These are phyloP conservation scores for Postia placenta DNA, from an alignment of 768 basidiomycete species.

Conservation along the genomic window DNA sequence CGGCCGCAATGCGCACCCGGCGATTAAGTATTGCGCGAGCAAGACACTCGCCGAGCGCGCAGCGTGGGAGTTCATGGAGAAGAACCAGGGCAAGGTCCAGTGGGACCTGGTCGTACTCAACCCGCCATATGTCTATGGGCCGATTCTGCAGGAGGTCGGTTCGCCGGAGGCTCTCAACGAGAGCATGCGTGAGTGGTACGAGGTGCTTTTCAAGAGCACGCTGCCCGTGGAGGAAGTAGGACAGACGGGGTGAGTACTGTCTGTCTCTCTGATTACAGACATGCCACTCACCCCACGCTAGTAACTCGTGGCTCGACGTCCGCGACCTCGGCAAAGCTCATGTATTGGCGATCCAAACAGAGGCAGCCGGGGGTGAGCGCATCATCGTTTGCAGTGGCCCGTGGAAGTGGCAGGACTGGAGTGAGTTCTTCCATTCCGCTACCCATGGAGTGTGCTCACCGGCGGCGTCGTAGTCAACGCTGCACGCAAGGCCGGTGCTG, in stretches of 20 bases:
- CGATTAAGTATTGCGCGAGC: conserved; percentile 45
- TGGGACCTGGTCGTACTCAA: conserved; percentile 52
- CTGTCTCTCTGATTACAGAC: too few relatives aligned
- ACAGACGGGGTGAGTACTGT: too few relatives aligned
- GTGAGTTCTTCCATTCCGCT: too few relatives aligned
- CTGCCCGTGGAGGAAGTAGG: too few relatives aligned
- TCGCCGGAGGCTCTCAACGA: conserved; percentile 31
- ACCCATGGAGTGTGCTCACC: too few relatives aligned
- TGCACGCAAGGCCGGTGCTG: too few relatives aligned
- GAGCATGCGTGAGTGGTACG: conserved; percentile 17
- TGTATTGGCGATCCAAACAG: conserved; percentile 41
- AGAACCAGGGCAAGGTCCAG: conserved; percentile 34
- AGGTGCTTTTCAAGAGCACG: conserved; percentile 13
- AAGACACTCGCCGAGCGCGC: conserved; percentile 59
- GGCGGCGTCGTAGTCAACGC: too few relatives aligned
- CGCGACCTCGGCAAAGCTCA: conserved; percentile 53
- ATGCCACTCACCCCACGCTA: neutral
- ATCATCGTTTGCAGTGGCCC: conserved; percentile 40
- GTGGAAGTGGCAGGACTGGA: conserved; percentile 15
- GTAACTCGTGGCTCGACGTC: conserved; percentile 43
- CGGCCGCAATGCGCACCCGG: conserved; percentile 35
- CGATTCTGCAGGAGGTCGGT: conserved; percentile 27
- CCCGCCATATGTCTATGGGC: conserved; percentile 37
- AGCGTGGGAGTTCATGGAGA: conserved; percentile 44
- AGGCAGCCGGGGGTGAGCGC: conserved; percentile 49